Evolutionary conservation across 2,329 filamentous ascomycete genomes (phyloP), one percentile per base, ranked within the genome.

Genomic region (Pleurostoma richardsiae): DNA sequence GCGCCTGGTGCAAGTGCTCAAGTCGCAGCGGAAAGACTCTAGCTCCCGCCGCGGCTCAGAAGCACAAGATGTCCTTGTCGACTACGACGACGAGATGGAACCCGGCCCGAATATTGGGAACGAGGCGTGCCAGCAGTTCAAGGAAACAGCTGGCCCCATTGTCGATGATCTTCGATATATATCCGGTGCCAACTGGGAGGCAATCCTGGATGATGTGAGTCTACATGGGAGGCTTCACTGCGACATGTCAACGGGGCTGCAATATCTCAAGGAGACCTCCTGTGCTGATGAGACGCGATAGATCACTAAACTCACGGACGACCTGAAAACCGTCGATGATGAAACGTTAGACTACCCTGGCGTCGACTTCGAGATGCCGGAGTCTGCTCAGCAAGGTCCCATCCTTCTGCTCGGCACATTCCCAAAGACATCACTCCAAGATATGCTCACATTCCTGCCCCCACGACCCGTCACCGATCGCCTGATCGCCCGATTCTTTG

Each of bases 151-250:
- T 3, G 55, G 55, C n/a, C 47, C 53, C 26, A 41, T 57, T n/a
- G 40, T 53, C 30, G 53, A 52, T 11, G 54, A 58, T 29, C 39
- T 54, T 10, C 53, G 58, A 30, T 64, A 64, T 43, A 55, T 62
- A 6, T 56, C 62, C 39, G 52, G 53, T 1, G 58, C 57, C 2
- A 59, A 63, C 40, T 65, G 59, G 61, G 59, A 62, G 36, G 54
- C 59, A 7, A 56, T 64, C 36, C 54, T 63, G 3, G 56, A 62
- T n/a, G 56, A 63, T 42, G 59, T 64, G 30, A 46, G 19, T 19
- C 19, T 19, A 19, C 19, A 19, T 19, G 19, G 19, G 19, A 19
- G 19, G 19, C 19, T 19, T 19, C 19, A 19, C 19, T 19, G 19
- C 19, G 19, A 19, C 19, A 19, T 19, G 19, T 19, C 19, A 19